Base-by-base conservation (phyloP, 2,329 filamentous ascomycete species). In the Cryoendolithus antarcticus region DNA sequence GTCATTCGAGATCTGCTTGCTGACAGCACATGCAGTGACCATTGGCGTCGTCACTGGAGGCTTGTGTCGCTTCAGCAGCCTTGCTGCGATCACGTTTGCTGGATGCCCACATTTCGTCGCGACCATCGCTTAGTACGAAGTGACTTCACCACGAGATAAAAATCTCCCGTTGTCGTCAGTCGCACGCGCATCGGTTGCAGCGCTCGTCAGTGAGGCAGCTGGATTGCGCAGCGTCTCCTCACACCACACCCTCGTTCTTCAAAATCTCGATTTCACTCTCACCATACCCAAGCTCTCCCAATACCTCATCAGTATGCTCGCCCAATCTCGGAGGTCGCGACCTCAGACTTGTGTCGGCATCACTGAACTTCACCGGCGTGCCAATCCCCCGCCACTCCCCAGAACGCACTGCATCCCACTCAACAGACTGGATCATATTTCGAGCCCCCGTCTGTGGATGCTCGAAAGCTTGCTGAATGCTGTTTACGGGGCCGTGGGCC, bases 401-500 rank as follows among this genome's bases (percentile, higher is more conserved):
- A 12, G 44, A 47, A 13, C 38, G 40, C 9, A 48, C 36, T 12
- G 49, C 50, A 34, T 51, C 46, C 44, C 46, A 52, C 15, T 37
- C 29, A 27, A 42, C 10, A 4, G 31, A 11, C 32, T 35, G 40
- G 2, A 42, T 35, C 40, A 42, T 42, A 9, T 58, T 47, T 19
- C 63, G 53, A 0, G 63, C 65, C 11, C 46, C 31, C 0, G 59
- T 59, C 44, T 70, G 65, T 4, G 63, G 62, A 45, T 69, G 66
- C 4, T 54, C 46, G 43, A 69, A 68, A 0, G 61, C 64, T 21
- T 52, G 50, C 42, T 69, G 56, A 31, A 70, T 60, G 2, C 52
- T 63, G 43, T 70, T 70, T 30, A 69, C 63, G 1, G 65, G 60
- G 0, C 60, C 66, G 38, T 69, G 65, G 0, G 67, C 63, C 46